These are phyloP conservation scores for Cryptococcus deneoformans DNA, from an alignment of 1,284 basidiomycete species.

Conservation along the genomic window DNA sequence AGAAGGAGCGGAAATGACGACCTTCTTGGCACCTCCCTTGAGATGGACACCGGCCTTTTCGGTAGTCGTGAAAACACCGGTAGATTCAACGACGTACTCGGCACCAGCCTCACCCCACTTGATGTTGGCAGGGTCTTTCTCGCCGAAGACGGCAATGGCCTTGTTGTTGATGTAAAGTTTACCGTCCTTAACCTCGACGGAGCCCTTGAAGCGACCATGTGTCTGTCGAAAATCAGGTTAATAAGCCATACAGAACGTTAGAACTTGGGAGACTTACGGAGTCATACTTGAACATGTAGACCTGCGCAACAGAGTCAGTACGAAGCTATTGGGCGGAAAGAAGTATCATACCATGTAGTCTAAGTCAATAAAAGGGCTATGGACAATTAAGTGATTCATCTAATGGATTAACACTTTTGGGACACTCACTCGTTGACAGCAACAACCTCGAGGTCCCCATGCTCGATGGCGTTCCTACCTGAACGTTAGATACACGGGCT, in stretches of 20 bases:
- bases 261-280: conserved; percentile 44
- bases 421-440: conserved; percentile 81
- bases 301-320: conserved; percentile 12
- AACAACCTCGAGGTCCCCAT: conserved; percentile 73
- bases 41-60: conserved; percentile 88
- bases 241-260: neutral
- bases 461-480: conserved; percentile 74
- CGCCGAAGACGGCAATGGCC: conserved; percentile 73
- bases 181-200: conserved; percentile 77
- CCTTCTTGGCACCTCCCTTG: conserved; percentile 99
- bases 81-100: conserved; percentile 95
- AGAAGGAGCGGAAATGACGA: conserved; percentile 98
- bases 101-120: conserved; percentile 78
- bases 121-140: conserved; percentile 87
- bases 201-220: conserved; percentile 92
- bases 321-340: neutral
- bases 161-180: conserved; percentile 88
- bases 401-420: neutral
- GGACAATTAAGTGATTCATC: neutral
- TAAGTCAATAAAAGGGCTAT: conserved; percentile 90
- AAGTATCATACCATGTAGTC: conserved; percentile 74
- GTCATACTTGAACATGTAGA: conserved; percentile 99
- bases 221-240: conserved; percentile 51
- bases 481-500: neutral
- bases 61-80: conserved; percentile 98